Evolutionary conservation across 352 stramenopile genomes (phyloP), one percentile per base, ranked within the genome.

Genomic region (Phytopythium cucurbitacearum): DNA sequence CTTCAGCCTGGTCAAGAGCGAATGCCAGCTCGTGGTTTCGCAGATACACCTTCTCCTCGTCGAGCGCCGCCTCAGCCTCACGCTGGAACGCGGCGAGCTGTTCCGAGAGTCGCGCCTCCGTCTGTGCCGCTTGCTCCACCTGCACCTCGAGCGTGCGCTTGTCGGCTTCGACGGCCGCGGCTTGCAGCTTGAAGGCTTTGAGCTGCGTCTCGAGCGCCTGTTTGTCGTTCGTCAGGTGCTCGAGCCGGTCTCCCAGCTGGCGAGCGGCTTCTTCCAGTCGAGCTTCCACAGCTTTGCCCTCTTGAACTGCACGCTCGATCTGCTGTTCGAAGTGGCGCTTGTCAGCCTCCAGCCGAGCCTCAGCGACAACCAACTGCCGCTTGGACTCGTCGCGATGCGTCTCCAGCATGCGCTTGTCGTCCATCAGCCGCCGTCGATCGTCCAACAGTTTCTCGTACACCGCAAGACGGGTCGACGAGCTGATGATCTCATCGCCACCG

Each of bases 381-480:
- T 53, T 54, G 12, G 34, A 52, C 39, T 57, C 42, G 13, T 43
- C 42, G 11, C 69, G 42, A 9, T 72, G 60, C 1, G 21, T 33
- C 36, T 65, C 53, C 7, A 69, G 52, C 3, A 13, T 53, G 13
- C 37, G 28, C 6, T 39, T 57, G 5, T 40, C 42, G 1, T 50
- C 51, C 1, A 57, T 13, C 32, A 57, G 35, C 5, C 28, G 40
- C 7, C 21, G 21, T 28, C 21, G 21, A 28, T 46, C 44, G 12
- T 56, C 10, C 12, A 72, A 15, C 40, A 77, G 42, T 48, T 41
- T 46, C 11, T 53, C 64, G 55, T 80, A 77, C 12, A 77, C 57
- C 9, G 35, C 40, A 11, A 77, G 21, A 5, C 62, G 67, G 5
- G 36, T 44, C n/a, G 33, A 46, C n/a, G 51, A 46, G 6, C 63